Conservation (phyloP, 2,329 filamentous ascomycete species). For the Aspergillus sp. region DNA sequence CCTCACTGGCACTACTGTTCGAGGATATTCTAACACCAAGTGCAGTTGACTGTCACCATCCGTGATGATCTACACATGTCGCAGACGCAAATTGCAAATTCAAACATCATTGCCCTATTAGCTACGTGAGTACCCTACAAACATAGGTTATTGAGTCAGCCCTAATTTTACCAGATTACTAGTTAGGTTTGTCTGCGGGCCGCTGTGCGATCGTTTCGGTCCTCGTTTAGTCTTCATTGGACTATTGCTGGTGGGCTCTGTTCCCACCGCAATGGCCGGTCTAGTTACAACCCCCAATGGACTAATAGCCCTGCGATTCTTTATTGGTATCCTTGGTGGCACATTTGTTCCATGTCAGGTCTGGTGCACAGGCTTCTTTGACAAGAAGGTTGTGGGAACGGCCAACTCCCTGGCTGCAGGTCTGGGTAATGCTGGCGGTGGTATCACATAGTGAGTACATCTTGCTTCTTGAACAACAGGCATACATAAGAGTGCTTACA, state of each 20-base stretch:
- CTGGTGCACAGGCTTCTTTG: slow-evolving; percentile 90
- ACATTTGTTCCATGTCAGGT: slow-evolving; percentile 68
- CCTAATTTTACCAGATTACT: slow-evolving; percentile 54
- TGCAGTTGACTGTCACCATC: slow-evolving; percentile 70
- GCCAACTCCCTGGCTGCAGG: slow-evolving; percentile 84
- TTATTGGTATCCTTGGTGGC: slow-evolving; percentile 45
- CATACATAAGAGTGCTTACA: background rate
- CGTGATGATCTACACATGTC: slow-evolving; percentile 73
- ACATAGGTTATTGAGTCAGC: background rate
- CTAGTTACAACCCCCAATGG: slow-evolving; percentile 66
- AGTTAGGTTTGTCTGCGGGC: slow-evolving; percentile 74
- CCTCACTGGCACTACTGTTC: background rate
- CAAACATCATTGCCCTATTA: slow-evolving; percentile 79
- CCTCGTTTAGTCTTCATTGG: slow-evolving; percentile 76
- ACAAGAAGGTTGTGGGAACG: slow-evolving; percentile 87
- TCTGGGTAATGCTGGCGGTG: slow-evolving; percentile 83
- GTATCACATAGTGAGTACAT: slow-evolving; percentile 69
- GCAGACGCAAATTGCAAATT: slow-evolving; percentile 74
- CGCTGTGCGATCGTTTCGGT: slow-evolving; percentile 81
- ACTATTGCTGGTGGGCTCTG: slow-evolving; percentile 72
- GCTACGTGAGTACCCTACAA: slow-evolving; percentile 55
- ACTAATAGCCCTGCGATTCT: slow-evolving; percentile 45
- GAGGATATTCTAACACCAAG: slow-evolving; percentile 18
- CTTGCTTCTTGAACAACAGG: background rate
- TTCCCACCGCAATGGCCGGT: slow-evolving; percentile 80